phyloP scores from a whole-genome alignment of 73 alveolate genomes.

The Uronychia binucleata region DNA sequence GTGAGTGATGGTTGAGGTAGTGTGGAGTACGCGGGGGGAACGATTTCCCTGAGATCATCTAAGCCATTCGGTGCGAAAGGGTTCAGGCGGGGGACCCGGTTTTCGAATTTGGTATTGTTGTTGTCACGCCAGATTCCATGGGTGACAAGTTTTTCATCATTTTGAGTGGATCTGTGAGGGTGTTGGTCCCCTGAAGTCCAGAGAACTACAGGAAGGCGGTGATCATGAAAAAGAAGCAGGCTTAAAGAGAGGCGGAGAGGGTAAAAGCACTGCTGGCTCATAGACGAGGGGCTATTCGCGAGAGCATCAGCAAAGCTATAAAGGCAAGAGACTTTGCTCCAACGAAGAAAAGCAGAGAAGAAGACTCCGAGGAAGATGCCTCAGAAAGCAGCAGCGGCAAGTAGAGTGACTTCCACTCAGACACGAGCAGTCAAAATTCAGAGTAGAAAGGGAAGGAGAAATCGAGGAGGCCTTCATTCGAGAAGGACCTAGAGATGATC shows the following conservation, averaged over 20 bases:
- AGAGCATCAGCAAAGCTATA: not conserved
- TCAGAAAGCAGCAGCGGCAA: not conserved
- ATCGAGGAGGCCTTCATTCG: not conserved
- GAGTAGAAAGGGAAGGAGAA: too few relatives aligned
- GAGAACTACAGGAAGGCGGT: not conserved
- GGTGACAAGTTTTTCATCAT: not conserved
- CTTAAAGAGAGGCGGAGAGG: not conserved
- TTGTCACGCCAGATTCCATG: not conserved
- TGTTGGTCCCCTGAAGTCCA: not conserved
- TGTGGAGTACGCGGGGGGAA: too few relatives aligned
- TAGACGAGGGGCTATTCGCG: not conserved
- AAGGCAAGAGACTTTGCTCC: not conserved
- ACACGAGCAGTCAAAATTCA: too few relatives aligned
- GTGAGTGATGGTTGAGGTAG: too few relatives aligned
- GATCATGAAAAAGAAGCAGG: not conserved
- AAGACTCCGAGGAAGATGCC: not conserved
- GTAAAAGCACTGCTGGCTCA: not conserved
- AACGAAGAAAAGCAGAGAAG: too few relatives aligned
- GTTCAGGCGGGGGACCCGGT: not conserved
- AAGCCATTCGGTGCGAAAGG: not conserved
- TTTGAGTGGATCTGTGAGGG: not conserved
- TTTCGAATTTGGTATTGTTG: not conserved
- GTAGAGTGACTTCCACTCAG: too few relatives aligned
- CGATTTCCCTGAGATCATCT: not conserved
- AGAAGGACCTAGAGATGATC: not conserved